phyloP scores from a whole-genome alignment of 148 eudicot species.

The Rhododendron kiyosumense region DNA sequence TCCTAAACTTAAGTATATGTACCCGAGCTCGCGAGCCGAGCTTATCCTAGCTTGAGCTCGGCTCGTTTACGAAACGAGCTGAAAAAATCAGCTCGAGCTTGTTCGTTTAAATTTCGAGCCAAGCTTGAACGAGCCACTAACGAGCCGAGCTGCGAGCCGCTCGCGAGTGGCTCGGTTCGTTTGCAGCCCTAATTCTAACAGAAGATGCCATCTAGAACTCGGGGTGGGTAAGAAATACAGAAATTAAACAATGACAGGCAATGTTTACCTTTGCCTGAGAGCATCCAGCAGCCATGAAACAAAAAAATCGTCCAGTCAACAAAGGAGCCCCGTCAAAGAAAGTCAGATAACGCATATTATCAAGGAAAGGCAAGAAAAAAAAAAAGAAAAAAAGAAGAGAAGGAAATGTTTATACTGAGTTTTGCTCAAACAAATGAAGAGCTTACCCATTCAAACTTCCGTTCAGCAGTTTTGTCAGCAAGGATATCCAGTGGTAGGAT shows the following conservation, averaged over 20 bases:
- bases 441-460: constrained; percentile 42
- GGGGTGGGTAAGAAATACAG: background rate
- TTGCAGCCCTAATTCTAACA: no score
- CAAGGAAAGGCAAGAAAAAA: background rate
- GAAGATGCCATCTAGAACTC: background rate
- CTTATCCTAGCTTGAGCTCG: no score
- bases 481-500: constrained; percentile 43
- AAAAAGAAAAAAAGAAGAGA: background rate
- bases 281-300: constrained; percentile 17
- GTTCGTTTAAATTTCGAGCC: no score
- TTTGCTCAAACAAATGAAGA: background rate
- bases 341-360: background rate
- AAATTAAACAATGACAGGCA: background rate
- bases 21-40: no score
- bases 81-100: no score
- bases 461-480: constrained; percentile 22
- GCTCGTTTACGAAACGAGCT: no score
- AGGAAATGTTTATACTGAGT: background rate
- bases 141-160: no score
- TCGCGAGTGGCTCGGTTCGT: no score
- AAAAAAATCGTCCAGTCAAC: constrained; percentile 1
- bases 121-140: no score
- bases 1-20: no score
- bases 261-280: constrained; percentile 33
- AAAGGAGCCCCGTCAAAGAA: background rate